Base-by-base conservation (phyloP, 805 yeast species). In the Kazachstania africana region DNA sequence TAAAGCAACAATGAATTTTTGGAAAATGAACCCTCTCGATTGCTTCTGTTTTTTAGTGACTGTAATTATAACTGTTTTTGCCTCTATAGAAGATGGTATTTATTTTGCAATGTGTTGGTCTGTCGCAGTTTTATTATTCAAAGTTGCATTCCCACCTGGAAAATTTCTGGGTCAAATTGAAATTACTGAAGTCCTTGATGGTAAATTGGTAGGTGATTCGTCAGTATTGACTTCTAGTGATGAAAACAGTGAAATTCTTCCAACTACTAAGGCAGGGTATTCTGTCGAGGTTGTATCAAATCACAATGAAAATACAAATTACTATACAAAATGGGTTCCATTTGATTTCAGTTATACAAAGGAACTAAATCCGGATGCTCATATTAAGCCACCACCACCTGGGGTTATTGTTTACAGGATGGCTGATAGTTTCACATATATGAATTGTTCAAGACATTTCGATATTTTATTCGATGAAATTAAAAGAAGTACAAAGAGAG, bases 101-200 rank as follows among this genome's bases (percentile, higher is more conserved):
- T 87, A 87, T 61, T 87, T 85, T 58, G 88, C 95, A 25, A 70
- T 83, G 43, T 75, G 80, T 48, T 88, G 94, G 35, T 81, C 94
- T 21, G 70, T 68, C 43, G 94, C 84, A 14, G 64, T 71, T 27
- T 57, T 85, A 36, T 61, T 87, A 34, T 72, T 83, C 60, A 72
- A 83, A 49, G 55, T 80, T 29, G 81, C 93, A 16, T 75, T 72
- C 61, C 93, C 96, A 26, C 67, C 68, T 36, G 95, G 95, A 41
- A 68, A 71, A 31, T 83, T 85, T 60, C 64, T 87, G 52, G 96
- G 95, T 34, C 67, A 77, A 44, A 70, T 84, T 37, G 67, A 71
- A 47, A 72, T 78, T 38, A 74, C 79, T 22, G 84, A 79, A 50
- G 74, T 78, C n/a, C 50, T 70, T 33, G 73, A 78, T 47, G 87